phyloP scores from a whole-genome alignment of 345 rosid genomes.

The Trapa bicornis region DNA sequence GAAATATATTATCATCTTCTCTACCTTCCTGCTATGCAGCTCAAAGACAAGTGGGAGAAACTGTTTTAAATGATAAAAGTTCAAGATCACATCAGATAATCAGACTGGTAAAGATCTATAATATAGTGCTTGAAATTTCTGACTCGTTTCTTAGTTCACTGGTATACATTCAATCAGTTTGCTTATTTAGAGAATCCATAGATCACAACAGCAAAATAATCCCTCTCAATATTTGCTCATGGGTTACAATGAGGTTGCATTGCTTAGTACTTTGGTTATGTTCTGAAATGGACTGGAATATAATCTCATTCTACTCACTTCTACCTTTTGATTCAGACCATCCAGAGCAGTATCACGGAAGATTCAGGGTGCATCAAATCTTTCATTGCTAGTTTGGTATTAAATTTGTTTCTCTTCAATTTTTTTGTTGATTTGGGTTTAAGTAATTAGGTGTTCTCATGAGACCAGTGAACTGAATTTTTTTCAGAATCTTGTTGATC shows the following conservation, averaged over 20 bases:
- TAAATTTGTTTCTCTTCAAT: slow-evolving; percentile 9
- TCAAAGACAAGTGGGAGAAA: slow-evolving; percentile 95
- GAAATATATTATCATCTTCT: neutral
- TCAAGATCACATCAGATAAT: slow-evolving; percentile 97
- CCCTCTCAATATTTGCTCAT: neutral
- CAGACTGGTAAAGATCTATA: slow-evolving; percentile 52
- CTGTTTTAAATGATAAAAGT: slow-evolving; percentile 80
- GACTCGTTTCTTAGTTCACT: neutral
- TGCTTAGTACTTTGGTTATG: neutral
- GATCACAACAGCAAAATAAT: neutral
- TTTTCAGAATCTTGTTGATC: slow-evolving; percentile 88
- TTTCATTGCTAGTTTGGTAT: slow-evolving; percentile 82
- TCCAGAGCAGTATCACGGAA: slow-evolving; percentile 72
- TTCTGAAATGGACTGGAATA: neutral
- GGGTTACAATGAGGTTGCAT: neutral
- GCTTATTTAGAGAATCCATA: no score
- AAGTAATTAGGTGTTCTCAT: neutral
- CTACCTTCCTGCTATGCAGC: slow-evolving; percentile 30
- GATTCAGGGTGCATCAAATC: slow-evolving; percentile 67
- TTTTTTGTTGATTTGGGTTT: slow-evolving; percentile 5
- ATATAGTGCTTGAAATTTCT: neutral
- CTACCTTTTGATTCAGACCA: slow-evolving; percentile 31
- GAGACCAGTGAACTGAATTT: slow-evolving; percentile 10
- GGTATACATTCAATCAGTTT: no score
- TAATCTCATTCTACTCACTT: neutral